Evolutionary conservation across 371 early-diverging fungal species (phyloP).

Genomic region (Mortierella sp.): DNA sequence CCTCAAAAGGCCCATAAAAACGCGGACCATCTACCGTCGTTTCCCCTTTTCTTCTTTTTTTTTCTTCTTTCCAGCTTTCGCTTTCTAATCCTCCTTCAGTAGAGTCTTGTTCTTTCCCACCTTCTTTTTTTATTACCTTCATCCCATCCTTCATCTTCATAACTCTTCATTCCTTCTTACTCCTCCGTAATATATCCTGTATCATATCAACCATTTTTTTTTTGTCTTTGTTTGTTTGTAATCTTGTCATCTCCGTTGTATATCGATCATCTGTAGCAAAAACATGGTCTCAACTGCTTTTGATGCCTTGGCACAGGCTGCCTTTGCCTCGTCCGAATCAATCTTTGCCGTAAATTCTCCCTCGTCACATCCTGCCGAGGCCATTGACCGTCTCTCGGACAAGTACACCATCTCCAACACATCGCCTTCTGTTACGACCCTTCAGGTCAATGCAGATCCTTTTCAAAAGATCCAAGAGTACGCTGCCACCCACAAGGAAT

Average conservation of each 20-base stretch:
- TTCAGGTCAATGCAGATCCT: conserved; percentile 54
- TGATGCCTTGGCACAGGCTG: conserved; percentile 54
- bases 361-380: conserved; percentile 45
- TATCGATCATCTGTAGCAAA: conserved; percentile 12
- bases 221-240: conserved; percentile 6
- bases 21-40: conserved; percentile 11
- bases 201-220: conserved; percentile 17
- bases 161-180: not conserved
- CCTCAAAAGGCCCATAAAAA: conserved; percentile 2
- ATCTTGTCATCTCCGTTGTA: conserved; percentile 15
- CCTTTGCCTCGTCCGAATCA: conserved; percentile 50
- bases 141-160: conserved; percentile 5
- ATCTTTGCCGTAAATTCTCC: conserved; percentile 53
- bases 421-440: conserved; percentile 31
- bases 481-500: conserved; percentile 32
- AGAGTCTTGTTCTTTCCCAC: conserved; percentile 16
- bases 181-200: conserved; percentile 28
- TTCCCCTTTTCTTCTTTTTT: conserved; percentile 1
- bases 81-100: conserved; percentile 9
- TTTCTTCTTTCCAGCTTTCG: not conserved
- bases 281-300: conserved; percentile 42
- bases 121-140: not conserved
- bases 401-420: conserved; percentile 46
- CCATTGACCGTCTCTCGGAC: conserved; percentile 48
- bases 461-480: conserved; percentile 52